These are phyloP conservation scores for Aspergillus carlsbadensis DNA, from an alignment of 495 filamentous ascomycete genomes.

Conservation along the genomic window DNA sequence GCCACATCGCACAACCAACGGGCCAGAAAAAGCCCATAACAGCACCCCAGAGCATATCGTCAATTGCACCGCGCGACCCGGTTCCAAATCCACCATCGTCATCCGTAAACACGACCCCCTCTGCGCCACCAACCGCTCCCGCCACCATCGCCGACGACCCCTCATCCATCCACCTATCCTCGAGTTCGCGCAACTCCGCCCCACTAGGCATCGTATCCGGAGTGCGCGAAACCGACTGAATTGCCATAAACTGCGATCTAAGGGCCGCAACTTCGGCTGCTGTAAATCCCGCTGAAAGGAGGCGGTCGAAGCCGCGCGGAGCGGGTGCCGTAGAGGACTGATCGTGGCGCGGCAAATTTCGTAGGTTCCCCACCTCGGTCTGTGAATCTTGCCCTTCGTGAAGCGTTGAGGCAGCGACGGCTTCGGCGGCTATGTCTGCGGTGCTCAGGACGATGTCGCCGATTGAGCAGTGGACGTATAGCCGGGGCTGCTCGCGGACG, in stretches of 20 bases:
- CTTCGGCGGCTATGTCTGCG: conserved; percentile 69
- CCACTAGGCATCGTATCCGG: conserved; percentile 79
- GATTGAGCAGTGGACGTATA: conserved; percentile 91
- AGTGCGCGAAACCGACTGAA: conserved; percentile 74
- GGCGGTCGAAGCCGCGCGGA: conserved; percentile 87
- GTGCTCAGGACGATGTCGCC: conserved; percentile 62
- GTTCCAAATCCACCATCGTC: conserved; percentile 51
- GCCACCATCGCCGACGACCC: conserved; percentile 48
- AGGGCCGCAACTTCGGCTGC: conserved; percentile 76
- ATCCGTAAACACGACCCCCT: conserved; percentile 41
- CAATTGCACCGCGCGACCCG: conserved; percentile 54
- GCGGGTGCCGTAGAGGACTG: conserved; percentile 47
- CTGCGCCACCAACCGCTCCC: conserved; percentile 34
- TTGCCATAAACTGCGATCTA: conserved; percentile 78
- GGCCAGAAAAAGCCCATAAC: conserved; percentile 95
- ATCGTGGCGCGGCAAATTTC: not conserved
- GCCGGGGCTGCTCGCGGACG: conserved; percentile 46
- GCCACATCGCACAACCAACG: conserved; percentile 77
- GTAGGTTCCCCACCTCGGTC: not conserved
- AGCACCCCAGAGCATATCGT: conserved; percentile 86
- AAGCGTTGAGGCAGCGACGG: conserved; percentile 42
- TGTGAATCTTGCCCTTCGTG: conserved; percentile 10
- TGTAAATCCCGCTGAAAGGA: conserved; percentile 77
- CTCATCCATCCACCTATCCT: conserved; percentile 92
- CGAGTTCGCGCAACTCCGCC: conserved; percentile 61